Evolutionary conservation across 805 yeast genomes (phyloP), one percentile per base, ranked within the genome.

Genomic region (Yueomyces sp.): DNA sequence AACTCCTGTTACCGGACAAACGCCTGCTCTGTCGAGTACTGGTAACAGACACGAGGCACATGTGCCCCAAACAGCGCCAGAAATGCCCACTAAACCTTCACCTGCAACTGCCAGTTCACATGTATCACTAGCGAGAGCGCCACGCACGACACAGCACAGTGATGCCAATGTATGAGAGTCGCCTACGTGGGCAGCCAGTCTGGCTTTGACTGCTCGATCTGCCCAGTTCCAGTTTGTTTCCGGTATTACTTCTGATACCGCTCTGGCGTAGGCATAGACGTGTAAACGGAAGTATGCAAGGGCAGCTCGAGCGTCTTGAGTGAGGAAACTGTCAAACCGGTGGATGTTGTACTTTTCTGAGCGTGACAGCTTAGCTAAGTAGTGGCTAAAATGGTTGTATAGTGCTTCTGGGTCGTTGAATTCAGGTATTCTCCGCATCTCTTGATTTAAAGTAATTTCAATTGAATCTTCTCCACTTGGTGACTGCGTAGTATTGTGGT

Each of bases 1-100:
- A 30, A 6, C 6, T 6, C 9, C 33, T 6, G 37, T 66, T 5
- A 63, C 63, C 12, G 60, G 58, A 46, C 72, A 68, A 4, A 53
- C 45, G 39, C 57, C 63, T 3, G 64, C 56, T 6, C 56, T 45
- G 3, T 67, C 56, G 32, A 66, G 40, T 5, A 68, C 42, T 1
- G 73, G 73, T 12, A 67, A 47, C 31, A 66, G 45, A 1, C 70
- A 64, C 4, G 62, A 50, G 11, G 61, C 49, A 48, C 73, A 68
- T 29, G 68, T 50, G 34, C 52, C 56, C 72, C 72, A 68, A 2
- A 40, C 31, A 40, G 64, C 64, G 4, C 47, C 48, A 30, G 6
- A 6, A 6, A 6, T 30, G 9, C 9, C 9, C 6, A 6, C 9
- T 30, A 30, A 30, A 6, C 33, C 33, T 30, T 30, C 33, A 30